Base-by-base conservation (phyloP, 192 early-diverging fungal species). In the Hyaloraphidium curvatum region DNA sequence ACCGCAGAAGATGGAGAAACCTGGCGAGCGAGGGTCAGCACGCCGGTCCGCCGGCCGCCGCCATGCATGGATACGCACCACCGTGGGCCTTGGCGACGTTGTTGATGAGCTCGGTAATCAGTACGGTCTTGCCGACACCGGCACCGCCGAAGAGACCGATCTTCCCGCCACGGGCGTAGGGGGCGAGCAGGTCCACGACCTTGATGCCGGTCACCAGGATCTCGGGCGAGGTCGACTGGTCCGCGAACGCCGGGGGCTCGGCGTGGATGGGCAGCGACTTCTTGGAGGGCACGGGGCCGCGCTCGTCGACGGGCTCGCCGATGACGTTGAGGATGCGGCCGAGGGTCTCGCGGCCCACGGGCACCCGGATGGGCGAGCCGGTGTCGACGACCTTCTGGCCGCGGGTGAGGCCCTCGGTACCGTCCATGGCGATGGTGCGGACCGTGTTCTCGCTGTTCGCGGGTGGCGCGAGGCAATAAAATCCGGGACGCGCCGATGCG, bases 391-490 rank as follows among this genome's bases (percentile, higher is more conserved):
- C 91, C 41, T 80, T 71, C 77, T 95, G 91, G 51, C 91, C 91
- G 76, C 91, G 86, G 66, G 86, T 82, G 52, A 95, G 81, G 80
- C 91, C 86, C 68, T 95, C 88, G 59, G 91, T 95, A 72, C 88
- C 91, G 78, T 95, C 91, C 91, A 95, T 95, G 65, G 91, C 91
- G 87, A 95, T 95, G 63, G 86, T 89, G 62, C 91, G 87, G 64
- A 95, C 91, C 51, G 87, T 89, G 84, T 91, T 91, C 70, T 95
- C 89, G 53, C 74, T 76, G 28, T 51, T 1, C 13, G 26, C 16
- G 22, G 11, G 14, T 51, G 30, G 17, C 16, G 14, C 2, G 17
- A 40, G 1, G 25, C 16, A 1, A 51, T 55, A 51, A 58, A 50
- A 39, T n/a, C 26, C 4, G 28, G n/a, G 30, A 61, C 16, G 22